Evolutionary conservation across 352 stramenopile species (phyloP).

Genomic region (Phytophthora brassicae): DNA sequence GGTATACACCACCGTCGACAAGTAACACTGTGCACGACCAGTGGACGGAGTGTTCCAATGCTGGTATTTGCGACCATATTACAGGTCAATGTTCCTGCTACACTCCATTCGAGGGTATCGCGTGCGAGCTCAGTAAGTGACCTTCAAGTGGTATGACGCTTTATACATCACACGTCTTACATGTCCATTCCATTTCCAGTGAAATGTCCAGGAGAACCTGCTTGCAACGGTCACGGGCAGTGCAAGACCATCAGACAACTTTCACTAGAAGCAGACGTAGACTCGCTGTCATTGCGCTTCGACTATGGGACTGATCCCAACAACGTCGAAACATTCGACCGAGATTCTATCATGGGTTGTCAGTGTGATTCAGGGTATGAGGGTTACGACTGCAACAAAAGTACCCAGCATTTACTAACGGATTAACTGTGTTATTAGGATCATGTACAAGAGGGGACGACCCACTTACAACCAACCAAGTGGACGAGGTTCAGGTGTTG

Average conservation of each 20-base stretch:
- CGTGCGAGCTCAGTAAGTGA: constrained; percentile 56
- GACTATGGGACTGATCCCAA: constrained; percentile 73
- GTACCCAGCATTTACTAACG: constrained; percentile 25
- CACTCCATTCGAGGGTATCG: constrained; percentile 54
- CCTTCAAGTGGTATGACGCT: background rate
- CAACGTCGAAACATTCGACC: constrained; percentile 78
- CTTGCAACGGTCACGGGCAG: constrained; percentile 69
- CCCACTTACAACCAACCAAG: constrained; percentile 72
- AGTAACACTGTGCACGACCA: constrained; percentile 59
- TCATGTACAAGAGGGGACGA: constrained; percentile 90
- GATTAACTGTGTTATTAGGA: constrained; percentile 25
- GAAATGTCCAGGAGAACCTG: constrained; percentile 56
- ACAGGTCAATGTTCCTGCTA: constrained; percentile 66
- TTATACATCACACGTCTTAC: background rate
- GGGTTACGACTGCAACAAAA: constrained; percentile 87
- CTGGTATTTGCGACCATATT: constrained; percentile 51
- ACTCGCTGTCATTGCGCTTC: constrained; percentile 52
- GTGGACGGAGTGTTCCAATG: constrained; percentile 58
- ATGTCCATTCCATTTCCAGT: constrained; percentile 31
- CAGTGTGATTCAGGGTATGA: constrained; percentile 90
- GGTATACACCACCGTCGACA: constrained; percentile 50
- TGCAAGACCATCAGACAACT: constrained; percentile 79
- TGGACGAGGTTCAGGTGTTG: constrained; percentile 83
- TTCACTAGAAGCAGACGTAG: constrained; percentile 54
- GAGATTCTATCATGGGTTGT: constrained; percentile 78